Conservation (phyloP, 495 filamentous ascomycete genomes). For the Talaromyces nanjingensis region DNA sequence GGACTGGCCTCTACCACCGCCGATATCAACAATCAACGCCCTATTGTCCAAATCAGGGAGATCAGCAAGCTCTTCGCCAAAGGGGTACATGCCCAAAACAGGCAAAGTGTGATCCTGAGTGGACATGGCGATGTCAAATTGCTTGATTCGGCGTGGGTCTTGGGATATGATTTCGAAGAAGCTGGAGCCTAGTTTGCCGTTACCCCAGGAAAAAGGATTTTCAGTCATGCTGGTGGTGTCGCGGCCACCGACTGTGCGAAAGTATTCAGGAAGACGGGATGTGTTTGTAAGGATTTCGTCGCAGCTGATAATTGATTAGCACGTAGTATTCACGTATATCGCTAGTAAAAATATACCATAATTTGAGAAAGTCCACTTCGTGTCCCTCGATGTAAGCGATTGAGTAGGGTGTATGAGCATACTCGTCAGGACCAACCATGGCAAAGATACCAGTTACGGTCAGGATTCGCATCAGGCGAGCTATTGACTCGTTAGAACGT, state of each 20-base stretch:
- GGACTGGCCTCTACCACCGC: constrained; percentile 44
- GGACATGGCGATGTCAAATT: constrained; percentile 16
- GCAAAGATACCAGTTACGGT: constrained; percentile 16
- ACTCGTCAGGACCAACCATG: constrained; percentile 13
- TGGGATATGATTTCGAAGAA: constrained; percentile 17
- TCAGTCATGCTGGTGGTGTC: constrained; percentile 13
- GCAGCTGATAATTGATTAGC: constrained; percentile 7
- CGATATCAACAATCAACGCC: constrained; percentile 48
- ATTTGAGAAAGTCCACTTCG: constrained; percentile 18
- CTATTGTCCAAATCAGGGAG: constrained; percentile 44
- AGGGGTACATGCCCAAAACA: constrained; percentile 20
- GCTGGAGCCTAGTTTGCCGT: constrained; percentile 12
- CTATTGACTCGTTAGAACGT: background rate
- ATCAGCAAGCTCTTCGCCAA: constrained; percentile 64
- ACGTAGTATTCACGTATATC: too few species aligned
- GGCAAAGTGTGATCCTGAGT: constrained; percentile 14
- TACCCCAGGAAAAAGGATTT: constrained; percentile 17
- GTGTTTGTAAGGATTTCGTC: constrained; percentile 16
- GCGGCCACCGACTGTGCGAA: constrained; percentile 9
- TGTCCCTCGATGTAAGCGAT: constrained; percentile 18
- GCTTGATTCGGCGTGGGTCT: constrained; percentile 13
- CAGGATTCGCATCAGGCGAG: constrained; percentile 17
- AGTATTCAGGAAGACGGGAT: constrained; percentile 14
- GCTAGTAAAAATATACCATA: background rate
- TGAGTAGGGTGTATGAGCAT: constrained; percentile 16